Conservation (phyloP, 306 rosid genomes). For the Dalbergia oliveri region DNA sequence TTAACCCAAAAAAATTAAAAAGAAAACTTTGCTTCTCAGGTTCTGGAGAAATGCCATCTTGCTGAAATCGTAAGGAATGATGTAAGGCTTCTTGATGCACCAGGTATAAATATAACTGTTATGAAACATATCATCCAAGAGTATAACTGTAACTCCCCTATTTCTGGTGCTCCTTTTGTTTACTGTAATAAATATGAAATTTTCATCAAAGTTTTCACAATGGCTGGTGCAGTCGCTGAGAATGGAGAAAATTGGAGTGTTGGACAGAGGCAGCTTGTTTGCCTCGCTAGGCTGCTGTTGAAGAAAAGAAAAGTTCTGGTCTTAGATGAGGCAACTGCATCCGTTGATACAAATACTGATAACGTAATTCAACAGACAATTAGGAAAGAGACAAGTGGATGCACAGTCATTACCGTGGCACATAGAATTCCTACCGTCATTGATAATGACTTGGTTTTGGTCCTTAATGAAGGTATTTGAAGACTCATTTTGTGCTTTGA, state of each 20-base stretch:
- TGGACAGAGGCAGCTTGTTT: conserved; percentile 80
- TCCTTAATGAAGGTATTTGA: conserved; percentile 67
- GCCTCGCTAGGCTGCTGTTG: conserved; percentile 71
- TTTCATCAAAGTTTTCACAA: background rate
- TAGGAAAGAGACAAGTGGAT: conserved; percentile 61
- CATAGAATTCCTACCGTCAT: conserved; percentile 73
- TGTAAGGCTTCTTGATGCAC: too few species aligned
- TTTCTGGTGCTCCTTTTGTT: too few species aligned
- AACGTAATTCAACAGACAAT: conserved; percentile 64
- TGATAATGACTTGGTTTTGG: conserved; percentile 75
- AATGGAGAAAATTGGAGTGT: conserved; percentile 85
- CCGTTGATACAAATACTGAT: conserved; percentile 70
- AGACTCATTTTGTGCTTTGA: background rate
- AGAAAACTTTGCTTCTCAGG: too few species aligned
- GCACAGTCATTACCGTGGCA: conserved; percentile 45
- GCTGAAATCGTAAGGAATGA: too few species aligned
- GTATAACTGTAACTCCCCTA: too few species aligned
- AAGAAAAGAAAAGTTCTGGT: conserved; percentile 67
- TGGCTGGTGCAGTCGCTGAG: conserved; percentile 64
- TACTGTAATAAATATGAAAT: background rate
- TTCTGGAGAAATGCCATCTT: too few species aligned
- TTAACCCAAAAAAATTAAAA: background rate
- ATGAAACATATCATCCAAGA: too few species aligned
- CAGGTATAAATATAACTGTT: too few species aligned
- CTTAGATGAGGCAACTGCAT: conserved; percentile 83